phyloP scores from a whole-genome alignment of 73 alveolate species.

The Breviolum minutum region DNA sequence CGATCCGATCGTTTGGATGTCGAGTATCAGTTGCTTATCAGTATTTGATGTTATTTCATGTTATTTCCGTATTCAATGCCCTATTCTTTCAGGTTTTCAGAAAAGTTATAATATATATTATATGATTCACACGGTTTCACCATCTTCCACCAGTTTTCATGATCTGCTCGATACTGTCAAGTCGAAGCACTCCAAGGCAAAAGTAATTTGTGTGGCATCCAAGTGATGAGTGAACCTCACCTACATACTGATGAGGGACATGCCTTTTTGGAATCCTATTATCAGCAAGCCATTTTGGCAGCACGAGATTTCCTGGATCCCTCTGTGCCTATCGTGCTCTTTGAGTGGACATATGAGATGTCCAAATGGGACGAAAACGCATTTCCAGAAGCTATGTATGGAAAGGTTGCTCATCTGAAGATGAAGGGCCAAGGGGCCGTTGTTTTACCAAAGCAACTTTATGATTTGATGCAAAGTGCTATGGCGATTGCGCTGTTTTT shows the following conservation, averaged over 20 bases:
- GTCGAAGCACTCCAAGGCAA: neutral
- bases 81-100: neutral
- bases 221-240: constrained; percentile 93
- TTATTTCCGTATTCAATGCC: too few relatives aligned
- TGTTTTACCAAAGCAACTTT: too few relatives aligned
- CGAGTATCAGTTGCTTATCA: too few relatives aligned
- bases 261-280: constrained; percentile 28
- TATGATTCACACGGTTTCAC: too few relatives aligned
- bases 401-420: neutral
- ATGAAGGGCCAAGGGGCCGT: too few relatives aligned
- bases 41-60: too few relatives aligned
- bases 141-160: neutral
- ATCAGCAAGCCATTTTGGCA: constrained; percentile 77
- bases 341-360: constrained; percentile 94
- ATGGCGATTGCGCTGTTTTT: too few relatives aligned
- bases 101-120: neutral
- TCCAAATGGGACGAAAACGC: constrained; percentile 59
- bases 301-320: constrained; percentile 65
- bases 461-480: too few relatives aligned
- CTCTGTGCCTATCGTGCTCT: constrained; percentile 43
- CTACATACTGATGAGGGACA: constrained; percentile 90
- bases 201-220: constrained; percentile 54
- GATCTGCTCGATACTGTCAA: neutral
- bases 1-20: too few relatives aligned
- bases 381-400: constrained; percentile 58